Percentiles rank a stretch among this genome's conserved stretches.
These are phyloP conservation scores for Hymenoscyphus albidus DNA, from an alignment of 2,329 filamentous ascomycete species.

Conservation along the genomic window DNA sequence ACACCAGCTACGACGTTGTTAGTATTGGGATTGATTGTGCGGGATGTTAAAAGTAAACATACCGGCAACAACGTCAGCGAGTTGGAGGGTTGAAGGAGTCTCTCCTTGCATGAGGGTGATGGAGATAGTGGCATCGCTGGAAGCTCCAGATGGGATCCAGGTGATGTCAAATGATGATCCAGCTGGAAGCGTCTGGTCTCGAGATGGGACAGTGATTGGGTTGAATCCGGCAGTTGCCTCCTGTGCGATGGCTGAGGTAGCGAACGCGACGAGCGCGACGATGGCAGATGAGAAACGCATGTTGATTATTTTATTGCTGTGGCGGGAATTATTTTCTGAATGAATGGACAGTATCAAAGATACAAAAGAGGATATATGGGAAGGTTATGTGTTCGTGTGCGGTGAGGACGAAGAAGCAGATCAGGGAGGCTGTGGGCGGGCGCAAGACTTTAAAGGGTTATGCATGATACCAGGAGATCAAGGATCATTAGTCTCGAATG, in stretches of 20 bases:
- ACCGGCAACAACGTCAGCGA: constrained; percentile 47
- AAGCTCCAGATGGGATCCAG: constrained; percentile 49
- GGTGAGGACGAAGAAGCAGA: not conserved
- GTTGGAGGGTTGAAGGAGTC: constrained; percentile 41
- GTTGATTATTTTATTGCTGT: constrained; percentile 13
- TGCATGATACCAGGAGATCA: not conserved
- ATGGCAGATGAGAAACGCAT: constrained; percentile 30
- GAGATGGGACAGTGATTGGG: constrained; percentile 46
- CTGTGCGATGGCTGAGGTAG: constrained; percentile 44
- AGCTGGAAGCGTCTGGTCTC: constrained; percentile 43
- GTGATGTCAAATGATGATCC: constrained; percentile 48
- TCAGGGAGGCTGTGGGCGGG: constrained; percentile 1
- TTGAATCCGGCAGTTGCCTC: constrained; percentile 49
- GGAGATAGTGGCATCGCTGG: constrained; percentile 43
- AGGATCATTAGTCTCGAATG: not conserved
- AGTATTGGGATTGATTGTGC: constrained; percentile 4
- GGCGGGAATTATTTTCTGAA: constrained; percentile 19
- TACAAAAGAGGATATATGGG: constrained; percentile 21
- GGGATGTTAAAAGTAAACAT: constrained; percentile 34
- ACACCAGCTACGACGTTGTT: constrained; percentile 42
- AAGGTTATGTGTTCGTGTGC: not conserved
- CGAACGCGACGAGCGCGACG: constrained; percentile 28
- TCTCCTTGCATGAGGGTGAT: constrained; percentile 54
- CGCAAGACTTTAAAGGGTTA: constrained; percentile 10
- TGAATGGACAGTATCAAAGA: constrained; percentile 31